Conservation (phyloP, 2,329 filamentous ascomycete genomes). For the Colletotrichum camelliae region DNA sequence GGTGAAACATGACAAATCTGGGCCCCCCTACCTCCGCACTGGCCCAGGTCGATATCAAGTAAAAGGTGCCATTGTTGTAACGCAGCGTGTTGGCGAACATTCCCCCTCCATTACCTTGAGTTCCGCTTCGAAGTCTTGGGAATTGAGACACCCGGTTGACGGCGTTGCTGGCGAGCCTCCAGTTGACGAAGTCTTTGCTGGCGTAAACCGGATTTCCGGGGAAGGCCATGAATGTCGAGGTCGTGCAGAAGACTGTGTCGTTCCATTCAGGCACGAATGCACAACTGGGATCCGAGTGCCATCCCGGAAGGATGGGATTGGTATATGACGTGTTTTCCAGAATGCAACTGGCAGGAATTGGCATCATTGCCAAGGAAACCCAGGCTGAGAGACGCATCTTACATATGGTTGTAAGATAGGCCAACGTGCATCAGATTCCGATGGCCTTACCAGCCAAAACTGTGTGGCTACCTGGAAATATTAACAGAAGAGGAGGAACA, state of each 20-base stretch:
- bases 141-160: slow-evolving; percentile 43
- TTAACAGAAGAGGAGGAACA: neutral
- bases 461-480: neutral
- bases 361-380: neutral
- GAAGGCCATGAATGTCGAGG: slow-evolving; percentile 57
- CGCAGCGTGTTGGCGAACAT: slow-evolving; percentile 53
- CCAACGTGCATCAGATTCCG: neutral
- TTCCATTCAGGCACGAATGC: slow-evolving; percentile 36
- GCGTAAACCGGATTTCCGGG: slow-evolving; percentile 58
- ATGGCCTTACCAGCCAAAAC: fast-evolving
- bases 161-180: slow-evolving; percentile 47
- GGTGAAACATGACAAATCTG: slow-evolving; percentile 14
- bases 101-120: slow-evolving; percentile 28
- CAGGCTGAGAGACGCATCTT: neutral
- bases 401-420: neutral
- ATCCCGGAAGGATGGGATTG: slow-evolving; percentile 55
- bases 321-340: neutral
- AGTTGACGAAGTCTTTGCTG: slow-evolving; percentile 54
- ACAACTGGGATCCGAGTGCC: slow-evolving; percentile 53
- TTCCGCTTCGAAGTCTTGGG: slow-evolving; percentile 23
- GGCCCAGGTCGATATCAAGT: slow-evolving; percentile 28
- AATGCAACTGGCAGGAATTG: neutral
- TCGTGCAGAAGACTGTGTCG: slow-evolving; percentile 54
- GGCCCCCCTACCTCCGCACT: neutral
- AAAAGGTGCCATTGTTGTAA: slow-evolving; percentile 47